Evolutionary conservation across 192 early-diverging fungal genomes (phyloP).

Genomic region (Helicostylum pulchrum): DNA sequence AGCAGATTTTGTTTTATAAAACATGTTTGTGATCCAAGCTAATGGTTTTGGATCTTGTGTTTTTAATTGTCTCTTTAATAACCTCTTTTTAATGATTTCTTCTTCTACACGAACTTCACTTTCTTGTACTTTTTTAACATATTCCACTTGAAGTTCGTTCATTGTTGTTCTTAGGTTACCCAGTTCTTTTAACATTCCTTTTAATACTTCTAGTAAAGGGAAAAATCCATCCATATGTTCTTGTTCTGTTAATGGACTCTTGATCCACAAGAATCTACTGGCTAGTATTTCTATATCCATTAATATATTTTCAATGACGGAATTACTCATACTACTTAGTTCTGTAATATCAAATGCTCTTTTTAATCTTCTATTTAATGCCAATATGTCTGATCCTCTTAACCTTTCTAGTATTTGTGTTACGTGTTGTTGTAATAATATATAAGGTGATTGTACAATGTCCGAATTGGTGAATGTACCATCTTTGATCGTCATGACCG

Average conservation of each 20-base stretch:
- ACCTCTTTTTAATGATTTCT: slow-evolving; percentile 37
- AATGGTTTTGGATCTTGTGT: neutral
- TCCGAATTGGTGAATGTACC: neutral
- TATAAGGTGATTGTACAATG: slow-evolving; percentile 34
- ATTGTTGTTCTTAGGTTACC: slow-evolving; percentile 50
- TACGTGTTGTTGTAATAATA: slow-evolving; percentile 37
- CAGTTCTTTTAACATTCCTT: slow-evolving; percentile 49
- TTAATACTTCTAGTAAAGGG: slow-evolving; percentile 39
- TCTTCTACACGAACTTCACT: slow-evolving; percentile 48
- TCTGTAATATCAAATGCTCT: slow-evolving; percentile 58
- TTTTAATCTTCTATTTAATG: slow-evolving; percentile 45
- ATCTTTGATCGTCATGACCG: slow-evolving; percentile 6
- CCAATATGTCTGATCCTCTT: slow-evolving; percentile 47
- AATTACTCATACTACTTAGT: slow-evolving; percentile 53
- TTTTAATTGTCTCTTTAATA: neutral
- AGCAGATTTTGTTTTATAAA: neutral
- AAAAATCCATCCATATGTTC: slow-evolving; percentile 32
- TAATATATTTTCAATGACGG: slow-evolving; percentile 55
- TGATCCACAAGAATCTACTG: slow-evolving; percentile 49
- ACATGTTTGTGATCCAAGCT: slow-evolving; percentile 16
- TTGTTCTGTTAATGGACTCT: slow-evolving; percentile 15
- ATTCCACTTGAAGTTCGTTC: slow-evolving; percentile 58
- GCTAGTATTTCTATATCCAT: slow-evolving; percentile 44
- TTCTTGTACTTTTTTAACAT: slow-evolving; percentile 57
- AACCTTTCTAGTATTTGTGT: slow-evolving; percentile 42